phyloP scores from a whole-genome alignment of 2,329 filamentous ascomycete species.

The Cladosporium austrohemisphaericum region DNA sequence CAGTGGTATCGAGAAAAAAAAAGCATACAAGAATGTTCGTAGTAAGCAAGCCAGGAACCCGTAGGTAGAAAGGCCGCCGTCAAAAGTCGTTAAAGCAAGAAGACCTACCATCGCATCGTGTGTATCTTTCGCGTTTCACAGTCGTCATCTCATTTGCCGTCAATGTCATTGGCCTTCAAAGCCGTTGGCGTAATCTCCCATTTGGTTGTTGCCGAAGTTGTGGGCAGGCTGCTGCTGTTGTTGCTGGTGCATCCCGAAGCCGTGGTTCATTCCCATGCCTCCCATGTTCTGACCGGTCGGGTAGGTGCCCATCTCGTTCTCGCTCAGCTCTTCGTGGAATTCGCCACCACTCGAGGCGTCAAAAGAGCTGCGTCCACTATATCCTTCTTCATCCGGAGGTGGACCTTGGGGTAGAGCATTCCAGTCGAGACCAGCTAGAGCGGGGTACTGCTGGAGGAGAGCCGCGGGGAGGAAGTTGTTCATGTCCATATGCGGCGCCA shows the following conservation, averaged over 20 bases:
- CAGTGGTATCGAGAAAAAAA: no score
- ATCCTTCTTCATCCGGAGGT: conserved; percentile 48
- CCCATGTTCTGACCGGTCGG: conserved; percentile 14
- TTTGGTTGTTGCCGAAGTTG: conserved; percentile 19
- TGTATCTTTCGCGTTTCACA: not conserved
- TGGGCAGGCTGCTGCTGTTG: conserved; percentile 17
- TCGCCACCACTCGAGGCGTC: conserved; percentile 68
- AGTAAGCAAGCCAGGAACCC: no score
- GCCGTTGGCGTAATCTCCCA: conserved; percentile 31
- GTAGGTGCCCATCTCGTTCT: conserved; percentile 41
- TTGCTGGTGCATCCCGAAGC: conserved; percentile 7
- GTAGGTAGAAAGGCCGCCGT: no score
- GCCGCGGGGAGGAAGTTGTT: conserved; percentile 66
- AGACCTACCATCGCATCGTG: no score
- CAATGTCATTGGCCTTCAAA: conserved; percentile 32
- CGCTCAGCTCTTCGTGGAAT: conserved; percentile 66
- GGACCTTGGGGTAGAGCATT: conserved; percentile 60
- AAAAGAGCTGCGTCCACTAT: conserved; percentile 74
- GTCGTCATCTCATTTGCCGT: conserved; percentile 6
- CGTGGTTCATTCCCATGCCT: conserved; percentile 14
- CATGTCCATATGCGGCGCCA: conserved; percentile 39
- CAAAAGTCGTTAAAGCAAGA: not conserved
- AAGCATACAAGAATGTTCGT: no score
- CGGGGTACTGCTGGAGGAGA: conserved; percentile 88
- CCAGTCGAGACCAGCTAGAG: conserved; percentile 88